A percentile compares a stretch with the other conserved stretches of the same genome.
Evolutionary conservation across 371 early-diverging fungal genomes (phyloP).

Genomic region (Mucor piriformis): DNA sequence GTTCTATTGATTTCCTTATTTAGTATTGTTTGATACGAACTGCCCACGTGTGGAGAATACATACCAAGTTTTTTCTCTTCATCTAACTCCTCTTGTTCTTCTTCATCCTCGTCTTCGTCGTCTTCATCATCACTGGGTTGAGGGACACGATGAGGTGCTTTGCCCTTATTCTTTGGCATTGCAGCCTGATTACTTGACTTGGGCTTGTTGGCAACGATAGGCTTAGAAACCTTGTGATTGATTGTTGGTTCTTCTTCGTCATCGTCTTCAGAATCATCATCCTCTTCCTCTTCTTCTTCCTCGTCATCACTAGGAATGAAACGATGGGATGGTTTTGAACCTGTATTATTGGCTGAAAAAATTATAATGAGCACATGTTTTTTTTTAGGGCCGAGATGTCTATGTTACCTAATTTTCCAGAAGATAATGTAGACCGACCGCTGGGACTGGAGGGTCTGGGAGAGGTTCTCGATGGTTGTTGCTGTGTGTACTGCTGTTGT

Average conservation of each 20-base stretch:
- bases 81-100: neutral
- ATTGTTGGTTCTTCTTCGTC: neutral
- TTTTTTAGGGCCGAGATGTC: neutral
- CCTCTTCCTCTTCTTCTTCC: constrained; percentile 25
- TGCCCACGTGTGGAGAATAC: neutral
- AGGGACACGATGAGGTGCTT: constrained; percentile 1
- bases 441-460: constrained; percentile 16
- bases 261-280: neutral
- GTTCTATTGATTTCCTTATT: neutral
- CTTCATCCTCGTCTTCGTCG: constrained; percentile 7
- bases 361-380: neutral
- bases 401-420: constrained; percentile 20
- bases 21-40: neutral
- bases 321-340: constrained; percentile 10
- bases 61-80: neutral
- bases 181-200: neutral
- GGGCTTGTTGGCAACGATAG: neutral
- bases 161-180: constrained; percentile 11
- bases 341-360: neutral
- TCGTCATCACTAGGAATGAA: constrained; percentile 42
- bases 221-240: neutral
- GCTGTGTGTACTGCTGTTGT: constrained; percentile 8
- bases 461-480: neutral
- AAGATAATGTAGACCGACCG: constrained; percentile 13
- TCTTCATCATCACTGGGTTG: constrained; percentile 31